Percentiles rank a stretch among this genome's conserved stretches.
phyloP scores from a whole-genome alignment of 2,329 filamentous ascomycete genomes.

The Colletotrichum salicis region DNA sequence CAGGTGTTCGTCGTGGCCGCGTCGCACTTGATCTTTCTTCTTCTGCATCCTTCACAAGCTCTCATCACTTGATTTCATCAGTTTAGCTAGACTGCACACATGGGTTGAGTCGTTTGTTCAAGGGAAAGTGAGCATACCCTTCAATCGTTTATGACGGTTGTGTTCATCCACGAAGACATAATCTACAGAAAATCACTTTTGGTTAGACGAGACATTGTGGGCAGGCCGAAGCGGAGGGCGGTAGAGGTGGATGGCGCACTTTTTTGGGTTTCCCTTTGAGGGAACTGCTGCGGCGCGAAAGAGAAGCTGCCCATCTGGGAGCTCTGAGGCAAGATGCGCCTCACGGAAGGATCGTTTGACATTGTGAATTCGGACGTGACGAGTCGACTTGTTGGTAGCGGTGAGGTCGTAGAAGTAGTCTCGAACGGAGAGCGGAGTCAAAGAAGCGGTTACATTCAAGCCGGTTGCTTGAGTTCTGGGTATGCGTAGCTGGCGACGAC shows the following conservation, averaged over 20 bases:
- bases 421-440: conserved; percentile 28
- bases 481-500: conserved; percentile 19
- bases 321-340: conserved; percentile 73
- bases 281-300: conserved; percentile 72
- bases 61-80: conserved; percentile 78
- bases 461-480: conserved; percentile 3
- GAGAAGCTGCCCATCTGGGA: conserved; percentile 79
- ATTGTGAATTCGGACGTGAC: conserved; percentile 51
- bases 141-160: conserved; percentile 95
- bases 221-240: not conserved
- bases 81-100: conserved; percentile 10
- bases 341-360: conserved; percentile 71
- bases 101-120: not conserved
- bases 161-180: conserved; percentile 99
- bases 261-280: conserved; percentile 79
- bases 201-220: conserved; percentile 42
- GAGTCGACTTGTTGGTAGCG: conserved; percentile 20
- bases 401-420: conserved; percentile 33
- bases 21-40: conserved; percentile 98
- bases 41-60: conserved; percentile 93
- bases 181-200: conserved; percentile 63
- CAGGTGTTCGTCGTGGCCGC: conserved; percentile 96
- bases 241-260: conserved; percentile 64
- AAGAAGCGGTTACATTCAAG: conserved; percentile 34
- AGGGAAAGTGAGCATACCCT: conserved; percentile 68